These are phyloP conservation scores for Salix exigua DNA, from an alignment of 345 rosid genomes.

Conservation along the genomic window DNA sequence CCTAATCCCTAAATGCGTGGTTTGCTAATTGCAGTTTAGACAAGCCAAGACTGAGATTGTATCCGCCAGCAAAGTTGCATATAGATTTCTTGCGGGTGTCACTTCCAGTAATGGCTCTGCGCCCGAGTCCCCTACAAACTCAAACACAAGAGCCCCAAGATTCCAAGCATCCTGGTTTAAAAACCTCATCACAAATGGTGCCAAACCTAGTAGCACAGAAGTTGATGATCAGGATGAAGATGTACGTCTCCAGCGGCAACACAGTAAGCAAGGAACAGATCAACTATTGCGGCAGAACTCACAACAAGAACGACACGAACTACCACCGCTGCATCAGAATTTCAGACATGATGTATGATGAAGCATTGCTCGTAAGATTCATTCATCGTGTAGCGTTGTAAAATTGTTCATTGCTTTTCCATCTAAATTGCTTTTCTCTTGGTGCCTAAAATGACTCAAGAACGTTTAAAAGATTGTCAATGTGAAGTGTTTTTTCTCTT, in stretches of 20 bases:
- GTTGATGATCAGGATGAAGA: conserved; percentile 31
- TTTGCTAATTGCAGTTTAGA: conserved; percentile 54
- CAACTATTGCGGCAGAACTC: background rate
- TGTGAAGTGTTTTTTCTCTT: background rate
- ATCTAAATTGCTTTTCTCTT: background rate
- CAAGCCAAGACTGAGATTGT: conserved; percentile 94
- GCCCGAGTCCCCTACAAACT: conserved; percentile 50
- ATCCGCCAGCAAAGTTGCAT: conserved; percentile 96
- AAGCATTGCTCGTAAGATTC: conserved; percentile 1
- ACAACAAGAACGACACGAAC: background rate
- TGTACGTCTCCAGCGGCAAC: conserved; percentile 21
- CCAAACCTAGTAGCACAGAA: conserved; percentile 55
- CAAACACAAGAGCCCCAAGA: conserved; percentile 55
- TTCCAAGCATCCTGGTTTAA: conserved; percentile 80
- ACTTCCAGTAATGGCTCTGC: conserved; percentile 37
- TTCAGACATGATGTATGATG: conserved; percentile 9
- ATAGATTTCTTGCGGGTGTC: conserved; percentile 70
- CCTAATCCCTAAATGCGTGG: background rate
- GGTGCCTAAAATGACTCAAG: background rate
- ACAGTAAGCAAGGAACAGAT: conserved; percentile 12
- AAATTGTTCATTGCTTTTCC: conserved; percentile 16
- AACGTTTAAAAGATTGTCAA: background rate
- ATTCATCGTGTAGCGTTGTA: conserved; percentile 19
- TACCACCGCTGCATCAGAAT: background rate
- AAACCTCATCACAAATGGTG: conserved; percentile 56